Evolutionary conservation across 2,329 filamentous ascomycete species (phyloP).

Genomic region (Raffaelea ambrosiae): DNA sequence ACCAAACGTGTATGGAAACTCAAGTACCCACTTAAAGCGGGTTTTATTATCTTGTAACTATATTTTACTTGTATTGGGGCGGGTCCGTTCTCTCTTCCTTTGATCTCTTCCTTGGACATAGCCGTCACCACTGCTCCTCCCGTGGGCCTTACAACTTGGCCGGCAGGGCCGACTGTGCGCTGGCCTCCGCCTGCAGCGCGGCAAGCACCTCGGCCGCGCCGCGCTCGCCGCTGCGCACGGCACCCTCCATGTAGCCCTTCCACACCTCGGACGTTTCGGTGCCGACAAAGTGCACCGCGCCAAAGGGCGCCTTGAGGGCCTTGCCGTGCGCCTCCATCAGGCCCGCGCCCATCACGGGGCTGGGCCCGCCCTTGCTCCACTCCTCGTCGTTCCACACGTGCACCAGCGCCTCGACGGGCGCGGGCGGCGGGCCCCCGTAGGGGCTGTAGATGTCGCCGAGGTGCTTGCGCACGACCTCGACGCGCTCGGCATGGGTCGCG

Average conservation of each 20-base stretch:
- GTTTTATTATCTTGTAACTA: too few species aligned
- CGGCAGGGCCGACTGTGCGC: too few species aligned
- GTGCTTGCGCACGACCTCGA: neutral
- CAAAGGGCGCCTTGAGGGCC: slow-evolving; percentile 23
- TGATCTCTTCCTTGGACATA: too few species aligned
- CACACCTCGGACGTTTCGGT: slow-evolving; percentile 44
- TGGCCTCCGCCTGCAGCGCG: neutral
- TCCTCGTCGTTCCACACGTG: slow-evolving; percentile 7
- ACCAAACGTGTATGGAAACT: too few species aligned
- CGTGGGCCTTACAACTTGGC: too few species aligned
- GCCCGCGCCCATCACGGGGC: slow-evolving; percentile 6
- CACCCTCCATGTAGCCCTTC: slow-evolving; percentile 53
- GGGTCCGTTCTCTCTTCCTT: too few species aligned
- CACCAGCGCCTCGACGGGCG: neutral
- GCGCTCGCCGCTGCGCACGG: slow-evolving; percentile 38
- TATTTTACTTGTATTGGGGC: too few species aligned
- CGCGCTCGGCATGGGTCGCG: slow-evolving; percentile 2
- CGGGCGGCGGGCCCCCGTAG: neutral
- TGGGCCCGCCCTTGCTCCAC: slow-evolving; percentile 9
- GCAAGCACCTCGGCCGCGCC: slow-evolving; percentile 34
- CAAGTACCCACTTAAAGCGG: too few species aligned
- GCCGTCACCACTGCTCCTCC: too few species aligned
- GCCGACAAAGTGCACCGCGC: slow-evolving; percentile 37
- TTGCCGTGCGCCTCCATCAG: slow-evolving; percentile 3
- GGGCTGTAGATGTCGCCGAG: slow-evolving; percentile 2